Evolutionary conservation across 768 basidiomycete genomes (phyloP).

Genomic region (Trametes cinnabarina): DNA sequence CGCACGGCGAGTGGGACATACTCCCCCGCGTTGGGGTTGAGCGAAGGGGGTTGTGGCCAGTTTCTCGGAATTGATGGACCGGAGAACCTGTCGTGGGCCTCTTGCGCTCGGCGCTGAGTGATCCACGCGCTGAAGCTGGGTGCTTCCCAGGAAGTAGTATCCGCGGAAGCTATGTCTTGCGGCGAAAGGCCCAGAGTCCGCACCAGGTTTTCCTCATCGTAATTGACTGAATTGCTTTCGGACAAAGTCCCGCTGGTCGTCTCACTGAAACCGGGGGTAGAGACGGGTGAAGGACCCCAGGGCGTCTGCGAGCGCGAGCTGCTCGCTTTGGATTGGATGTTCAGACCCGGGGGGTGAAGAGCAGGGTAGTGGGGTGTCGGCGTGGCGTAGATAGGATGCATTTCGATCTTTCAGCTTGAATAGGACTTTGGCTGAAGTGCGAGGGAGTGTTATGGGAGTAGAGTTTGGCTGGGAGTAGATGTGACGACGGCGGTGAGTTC

Average conservation of each 20-base stretch:
- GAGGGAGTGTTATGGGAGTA: background rate
- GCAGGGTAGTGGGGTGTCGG: background rate
- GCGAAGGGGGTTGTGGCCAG: background rate
- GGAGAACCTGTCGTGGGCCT: background rate
- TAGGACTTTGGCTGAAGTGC: too few species aligned
- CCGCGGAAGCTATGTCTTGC: background rate
- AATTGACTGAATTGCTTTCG: background rate
- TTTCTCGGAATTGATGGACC: background rate
- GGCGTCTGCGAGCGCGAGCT: background rate
- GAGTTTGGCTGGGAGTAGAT: too few species aligned
- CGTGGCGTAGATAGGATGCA: background rate
- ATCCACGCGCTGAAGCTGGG: constrained; percentile 4
- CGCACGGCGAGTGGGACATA: constrained; percentile 12
- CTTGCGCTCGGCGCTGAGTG: background rate
- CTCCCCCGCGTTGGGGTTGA: constrained; percentile 13
- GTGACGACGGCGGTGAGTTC: background rate
- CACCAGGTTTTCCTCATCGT: background rate
- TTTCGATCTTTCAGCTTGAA: background rate
- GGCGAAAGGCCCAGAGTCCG: background rate
- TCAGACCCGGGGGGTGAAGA: background rate
- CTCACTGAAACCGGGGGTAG: constrained; percentile 5
- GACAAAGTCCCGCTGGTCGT: background rate
- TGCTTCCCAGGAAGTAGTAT: background rate
- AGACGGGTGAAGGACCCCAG: background rate
- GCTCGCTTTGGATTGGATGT: background rate